Percentiles rank a stretch among this genome's conserved stretches.
Evolutionary conservation across 2,329 filamentous ascomycete species (phyloP).

Genomic region (Aspergillus carbonarius): DNA sequence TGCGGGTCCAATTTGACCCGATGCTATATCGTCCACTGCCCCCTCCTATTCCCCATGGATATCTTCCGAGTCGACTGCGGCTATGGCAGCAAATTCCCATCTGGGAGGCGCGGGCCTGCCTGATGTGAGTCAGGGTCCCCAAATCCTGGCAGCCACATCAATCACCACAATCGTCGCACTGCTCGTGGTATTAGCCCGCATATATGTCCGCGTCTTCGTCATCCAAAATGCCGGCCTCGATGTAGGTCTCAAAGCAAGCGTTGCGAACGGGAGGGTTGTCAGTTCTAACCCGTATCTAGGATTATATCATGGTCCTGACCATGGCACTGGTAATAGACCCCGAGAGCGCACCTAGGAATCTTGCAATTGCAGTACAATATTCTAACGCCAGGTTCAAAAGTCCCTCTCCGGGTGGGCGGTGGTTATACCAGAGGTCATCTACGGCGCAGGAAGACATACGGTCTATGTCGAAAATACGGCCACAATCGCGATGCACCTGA

Average conservation of each 20-base stretch:
- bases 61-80: neutral
- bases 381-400: constrained; percentile 2
- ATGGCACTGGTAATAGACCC: constrained; percentile 13
- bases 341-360: neutral
- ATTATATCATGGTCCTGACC: constrained; percentile 20
- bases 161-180: constrained; percentile 13
- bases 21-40: neutral
- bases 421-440: constrained; percentile 42
- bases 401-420: constrained; percentile 43
- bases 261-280: no score
- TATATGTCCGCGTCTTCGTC: constrained; percentile 24
- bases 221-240: constrained; percentile 23
- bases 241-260: constrained; percentile 3
- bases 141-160: constrained; percentile 14
- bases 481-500: constrained; percentile 43
- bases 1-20: neutral
- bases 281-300: constrained; percentile 2
- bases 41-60: neutral
- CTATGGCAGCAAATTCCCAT: constrained; percentile 11
- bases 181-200: constrained; percentile 17
- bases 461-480: constrained; percentile 41
- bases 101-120: constrained; percentile 9
- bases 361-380: no score
- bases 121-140: constrained; percentile 12
- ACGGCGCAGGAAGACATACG: constrained; percentile 50